phyloP scores from a whole-genome alignment of 169 alveolate species.

The Plasmodium adleri region DNA sequence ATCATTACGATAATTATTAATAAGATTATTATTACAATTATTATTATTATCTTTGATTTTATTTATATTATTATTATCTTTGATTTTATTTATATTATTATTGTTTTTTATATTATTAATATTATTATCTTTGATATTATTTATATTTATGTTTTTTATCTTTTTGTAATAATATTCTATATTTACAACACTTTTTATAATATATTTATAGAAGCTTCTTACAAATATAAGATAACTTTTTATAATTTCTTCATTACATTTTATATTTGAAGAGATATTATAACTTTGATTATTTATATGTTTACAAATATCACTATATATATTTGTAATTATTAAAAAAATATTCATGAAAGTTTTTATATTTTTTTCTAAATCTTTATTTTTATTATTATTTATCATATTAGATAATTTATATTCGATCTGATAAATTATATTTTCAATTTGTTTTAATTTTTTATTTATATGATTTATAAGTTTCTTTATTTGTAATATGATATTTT shows the following conservation, averaged over 20 bases:
- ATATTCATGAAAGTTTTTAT: slow-evolving; percentile 45
- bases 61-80: no score
- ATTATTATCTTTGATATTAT: no score
- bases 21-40: no score
- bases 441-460: slow-evolving; percentile 14
- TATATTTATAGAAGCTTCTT: slow-evolving; percentile 31
- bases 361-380: slow-evolving; percentile 11
- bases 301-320: slow-evolving; percentile 24
- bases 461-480: slow-evolving; percentile 13
- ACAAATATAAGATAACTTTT: slow-evolving; percentile 34
- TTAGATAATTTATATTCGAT: slow-evolving; percentile 8
- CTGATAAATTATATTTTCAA: slow-evolving; percentile 11
- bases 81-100: no score
- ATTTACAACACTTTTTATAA: slow-evolving; percentile 22
- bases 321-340: slow-evolving; percentile 38
- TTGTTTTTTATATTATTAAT: no score
- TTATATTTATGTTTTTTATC: slow-evolving; percentile 35
- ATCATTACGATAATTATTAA: no score
- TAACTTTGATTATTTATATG: slow-evolving; percentile 37
- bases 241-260: slow-evolving; percentile 35
- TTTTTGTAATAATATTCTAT: slow-evolving; percentile 31
- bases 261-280: slow-evolving; percentile 5
- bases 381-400: slow-evolving; percentile 3
- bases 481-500: slow-evolving; percentile 27
- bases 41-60: no score